A percentile compares a stretch with the other conserved stretches of the same genome.
Evolutionary conservation across 805 yeast genomes (phyloP).

Genomic region (Yamadazyma akitaensis): DNA sequence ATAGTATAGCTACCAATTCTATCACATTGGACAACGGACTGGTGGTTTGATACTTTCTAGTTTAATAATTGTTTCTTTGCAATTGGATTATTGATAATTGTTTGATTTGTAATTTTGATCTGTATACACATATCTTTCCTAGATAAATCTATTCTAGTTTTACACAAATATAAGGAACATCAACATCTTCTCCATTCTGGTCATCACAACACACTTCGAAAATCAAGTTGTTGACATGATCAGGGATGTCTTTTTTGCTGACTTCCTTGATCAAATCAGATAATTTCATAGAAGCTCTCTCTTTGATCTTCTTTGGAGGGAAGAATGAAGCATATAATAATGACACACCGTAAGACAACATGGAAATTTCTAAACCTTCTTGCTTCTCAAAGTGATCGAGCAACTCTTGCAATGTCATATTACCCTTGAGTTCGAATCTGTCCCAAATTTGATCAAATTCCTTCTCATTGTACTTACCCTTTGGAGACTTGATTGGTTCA

Average conservation of each 20-base stretch:
- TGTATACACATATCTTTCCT: not conserved
- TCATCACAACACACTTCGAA: conserved; percentile 94
- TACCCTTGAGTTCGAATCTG: conserved; percentile 78
- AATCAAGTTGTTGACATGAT: conserved; percentile 71
- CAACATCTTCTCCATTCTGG: conserved; percentile 89
- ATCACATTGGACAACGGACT: conserved; percentile 49
- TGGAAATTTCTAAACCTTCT: conserved; percentile 83
- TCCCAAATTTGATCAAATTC: conserved; percentile 92
- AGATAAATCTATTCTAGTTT: conserved; percentile 4
- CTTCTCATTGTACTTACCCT: conserved; percentile 75
- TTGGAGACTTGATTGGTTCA: conserved; percentile 87
- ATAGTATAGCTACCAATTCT: conserved; percentile 52
- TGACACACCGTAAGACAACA: conserved; percentile 90
- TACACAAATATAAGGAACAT: conserved; percentile 82
- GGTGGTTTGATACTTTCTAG: conserved; percentile 19
- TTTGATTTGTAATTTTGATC: too few relatives aligned
- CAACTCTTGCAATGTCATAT: conserved; percentile 70
- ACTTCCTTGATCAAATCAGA: conserved; percentile 80
- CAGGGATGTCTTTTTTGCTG: conserved; percentile 75
- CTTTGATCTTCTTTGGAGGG: conserved; percentile 86
- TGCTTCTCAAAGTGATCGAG: conserved; percentile 71
- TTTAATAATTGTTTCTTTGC: too few relatives aligned
- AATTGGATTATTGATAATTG: too few relatives aligned
- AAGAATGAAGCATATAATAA: conserved; percentile 88
- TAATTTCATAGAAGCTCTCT: conserved; percentile 63